Conservation (phyloP, 2,329 filamentous ascomycete species). For the Elsinoe australis region DNA sequence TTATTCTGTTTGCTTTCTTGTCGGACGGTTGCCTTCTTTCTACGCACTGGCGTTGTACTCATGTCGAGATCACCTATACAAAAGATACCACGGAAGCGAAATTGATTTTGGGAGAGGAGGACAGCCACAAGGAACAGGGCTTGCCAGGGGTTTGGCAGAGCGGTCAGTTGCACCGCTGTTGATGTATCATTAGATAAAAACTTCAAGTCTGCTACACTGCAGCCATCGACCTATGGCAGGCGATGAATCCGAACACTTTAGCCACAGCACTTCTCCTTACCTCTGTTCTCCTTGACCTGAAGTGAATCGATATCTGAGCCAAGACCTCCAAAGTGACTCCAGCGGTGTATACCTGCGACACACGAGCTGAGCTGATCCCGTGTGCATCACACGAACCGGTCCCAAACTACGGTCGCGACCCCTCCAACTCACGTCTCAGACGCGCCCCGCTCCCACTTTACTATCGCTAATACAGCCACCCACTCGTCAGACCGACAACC, state of each 20-base stretch:
- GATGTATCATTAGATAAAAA: conserved; percentile 17
- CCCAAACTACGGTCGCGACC: background rate
- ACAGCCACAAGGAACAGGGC: background rate
- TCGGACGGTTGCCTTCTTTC: conserved; percentile 1
- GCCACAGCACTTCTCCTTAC: background rate
- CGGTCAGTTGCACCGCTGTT: background rate
- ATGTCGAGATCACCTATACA: conserved; percentile 4
- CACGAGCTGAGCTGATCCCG: conserved; percentile 1
- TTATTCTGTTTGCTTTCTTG: conserved; percentile 11
- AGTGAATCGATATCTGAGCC: background rate
- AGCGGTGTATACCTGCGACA: conserved; percentile 2
- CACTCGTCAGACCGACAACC: conserved; percentile 10
- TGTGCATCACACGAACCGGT: conserved; percentile 3
- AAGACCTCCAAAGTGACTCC: background rate
- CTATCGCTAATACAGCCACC: conserved; percentile 2
- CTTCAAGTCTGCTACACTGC: conserved; percentile 16
- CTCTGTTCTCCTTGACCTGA: background rate
- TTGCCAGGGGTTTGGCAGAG: background rate
- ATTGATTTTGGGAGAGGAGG: background rate
- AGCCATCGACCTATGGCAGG: conserved; percentile 1
- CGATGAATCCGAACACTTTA: background rate
- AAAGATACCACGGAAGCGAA: conserved; percentile 17
- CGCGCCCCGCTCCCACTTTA: conserved; percentile 1
- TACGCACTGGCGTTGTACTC: conserved; percentile 9
- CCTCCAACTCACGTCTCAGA: conserved; percentile 8